These are phyloP conservation scores for Poa pratensis DNA, from an alignment of 176 grass and related monocot genomes.

Conservation along the genomic window DNA sequence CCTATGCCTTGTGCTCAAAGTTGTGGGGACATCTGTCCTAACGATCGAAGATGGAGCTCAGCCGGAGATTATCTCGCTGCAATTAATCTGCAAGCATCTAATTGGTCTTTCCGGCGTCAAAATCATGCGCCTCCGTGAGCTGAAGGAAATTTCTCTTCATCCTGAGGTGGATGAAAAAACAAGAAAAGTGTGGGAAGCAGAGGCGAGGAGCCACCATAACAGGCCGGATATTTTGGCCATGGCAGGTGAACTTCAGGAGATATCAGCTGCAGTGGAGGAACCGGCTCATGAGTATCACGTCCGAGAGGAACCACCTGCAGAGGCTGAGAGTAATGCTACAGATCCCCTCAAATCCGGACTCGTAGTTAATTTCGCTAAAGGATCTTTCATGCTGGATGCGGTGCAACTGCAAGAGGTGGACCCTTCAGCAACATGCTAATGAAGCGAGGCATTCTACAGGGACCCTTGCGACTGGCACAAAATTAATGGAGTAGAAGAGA, in stretches of 20 bases:
- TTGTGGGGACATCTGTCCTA: neutral
- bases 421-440: neutral
- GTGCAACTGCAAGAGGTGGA: neutral
- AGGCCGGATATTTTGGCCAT: neutral
- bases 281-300: neutral
- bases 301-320: neutral
- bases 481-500: neutral
- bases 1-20: neutral
- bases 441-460: no score
- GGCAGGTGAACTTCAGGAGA: neutral
- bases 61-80: neutral
- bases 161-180: neutral
- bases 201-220: neutral
- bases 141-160: conserved; percentile 18
- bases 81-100: neutral
- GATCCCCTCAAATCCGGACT: neutral
- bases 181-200: neutral
- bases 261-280: neutral
- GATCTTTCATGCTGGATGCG: neutral
- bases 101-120: neutral
- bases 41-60: neutral
- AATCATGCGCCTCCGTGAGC: neutral
- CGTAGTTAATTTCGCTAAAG: neutral
- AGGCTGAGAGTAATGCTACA: neutral
- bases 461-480: no score